Conservation (phyloP, 2,329 filamentous ascomycete species). For the Sarocladium kiliense region DNA sequence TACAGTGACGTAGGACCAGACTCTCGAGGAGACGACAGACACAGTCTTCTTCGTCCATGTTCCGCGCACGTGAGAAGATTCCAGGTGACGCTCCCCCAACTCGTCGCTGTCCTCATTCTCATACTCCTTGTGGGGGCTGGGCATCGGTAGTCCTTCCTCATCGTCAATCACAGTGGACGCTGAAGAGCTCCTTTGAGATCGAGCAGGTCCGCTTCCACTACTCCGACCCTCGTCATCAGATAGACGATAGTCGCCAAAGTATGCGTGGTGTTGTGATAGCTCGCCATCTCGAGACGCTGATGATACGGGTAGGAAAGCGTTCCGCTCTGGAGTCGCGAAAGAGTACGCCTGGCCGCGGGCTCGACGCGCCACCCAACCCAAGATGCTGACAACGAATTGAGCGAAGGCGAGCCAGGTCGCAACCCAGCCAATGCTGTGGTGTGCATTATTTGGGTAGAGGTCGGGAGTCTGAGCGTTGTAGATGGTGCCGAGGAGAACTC, state of each 20-base stretch:
- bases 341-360: neutral
- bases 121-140: conserved; percentile 40
- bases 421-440: conserved; percentile 84
- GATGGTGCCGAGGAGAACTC: conserved; percentile 58
- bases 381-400: conserved; percentile 64
- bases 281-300: conserved; percentile 42
- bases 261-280: neutral
- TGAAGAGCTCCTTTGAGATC: conserved; percentile 61
- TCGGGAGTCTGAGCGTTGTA: conserved; percentile 82
- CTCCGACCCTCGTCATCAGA: conserved; percentile 72
- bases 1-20: conserved; percentile 53
- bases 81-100: conserved; percentile 16
- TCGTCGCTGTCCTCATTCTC: conserved; percentile 44
- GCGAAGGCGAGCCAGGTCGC: conserved; percentile 65
- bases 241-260: conserved; percentile 48
- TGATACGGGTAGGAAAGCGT: conserved; percentile 59
- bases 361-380: conserved; percentile 24
- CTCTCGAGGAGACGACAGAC: conserved; percentile 47
- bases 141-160: conserved; percentile 33
- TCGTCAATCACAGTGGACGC: conserved; percentile 51
- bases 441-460: conserved; percentile 81
- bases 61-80: conserved; percentile 14
- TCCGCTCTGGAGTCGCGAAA: conserved; percentile 38
- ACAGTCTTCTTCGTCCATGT: conserved; percentile 49
- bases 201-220: conserved; percentile 67